Percentiles rank a stretch among this genome's conserved stretches.
Conservation (phyloP, 2,329 filamentous ascomycete species). For the Cercospora sp. region DNA sequence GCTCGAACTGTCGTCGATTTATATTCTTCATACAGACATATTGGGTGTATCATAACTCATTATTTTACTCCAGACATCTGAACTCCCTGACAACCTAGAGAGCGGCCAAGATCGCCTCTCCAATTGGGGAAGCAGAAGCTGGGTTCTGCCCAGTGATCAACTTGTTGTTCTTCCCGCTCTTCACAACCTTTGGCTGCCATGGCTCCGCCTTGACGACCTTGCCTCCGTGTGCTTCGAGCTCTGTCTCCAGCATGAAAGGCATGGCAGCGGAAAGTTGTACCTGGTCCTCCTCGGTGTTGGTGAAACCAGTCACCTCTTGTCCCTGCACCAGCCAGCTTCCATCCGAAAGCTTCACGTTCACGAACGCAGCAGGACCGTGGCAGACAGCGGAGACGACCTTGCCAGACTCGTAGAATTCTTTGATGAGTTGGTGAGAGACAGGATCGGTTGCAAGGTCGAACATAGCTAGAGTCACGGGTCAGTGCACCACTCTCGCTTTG, state of each 20-base stretch:
- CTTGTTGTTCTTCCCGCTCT: conserved; percentile 38
- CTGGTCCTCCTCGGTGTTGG: conserved; percentile 57
- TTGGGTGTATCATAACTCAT: not conserved
- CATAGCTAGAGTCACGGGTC: conserved; percentile 50
- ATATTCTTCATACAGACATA: not conserved
- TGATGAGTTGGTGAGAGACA: conserved; percentile 60
- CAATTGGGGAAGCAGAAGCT: conserved; percentile 46
- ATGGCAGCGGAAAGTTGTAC: conserved; percentile 43
- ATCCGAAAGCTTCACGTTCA: conserved; percentile 55
- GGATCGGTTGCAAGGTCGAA: conserved; percentile 63
- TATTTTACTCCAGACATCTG: not conserved
- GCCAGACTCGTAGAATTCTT: conserved; percentile 61
- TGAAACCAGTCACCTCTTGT: conserved; percentile 61
- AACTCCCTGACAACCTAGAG: not conserved
- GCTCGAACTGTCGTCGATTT: not conserved
- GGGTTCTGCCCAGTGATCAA: conserved; percentile 55
- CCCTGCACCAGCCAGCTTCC: conserved; percentile 58
- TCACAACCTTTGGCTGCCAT: conserved; percentile 48
- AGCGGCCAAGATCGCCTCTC: conserved; percentile 41
- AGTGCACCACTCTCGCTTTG: not conserved
- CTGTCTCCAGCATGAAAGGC: conserved; percentile 64
- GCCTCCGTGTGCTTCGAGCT: conserved; percentile 54
- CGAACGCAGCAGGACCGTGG: conserved; percentile 66
- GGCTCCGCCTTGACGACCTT: conserved; percentile 59
- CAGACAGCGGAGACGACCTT: conserved; percentile 68